Evolutionary conservation across 306 rosid genomes (phyloP).

Genomic region (Ziziphus jujuba): DNA sequence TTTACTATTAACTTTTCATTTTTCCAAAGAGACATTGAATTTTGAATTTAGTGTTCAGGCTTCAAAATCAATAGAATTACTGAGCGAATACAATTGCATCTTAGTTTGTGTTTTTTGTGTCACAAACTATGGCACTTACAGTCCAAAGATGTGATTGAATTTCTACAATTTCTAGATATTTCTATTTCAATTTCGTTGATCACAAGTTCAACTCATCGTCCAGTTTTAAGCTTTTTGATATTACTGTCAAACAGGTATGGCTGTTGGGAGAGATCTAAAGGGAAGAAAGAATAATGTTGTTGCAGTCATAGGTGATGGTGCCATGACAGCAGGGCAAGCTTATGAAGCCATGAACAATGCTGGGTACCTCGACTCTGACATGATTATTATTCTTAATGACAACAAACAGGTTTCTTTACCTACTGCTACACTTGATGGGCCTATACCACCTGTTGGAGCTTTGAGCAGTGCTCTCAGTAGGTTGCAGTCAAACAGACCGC

Average conservation of each 20-base stretch:
- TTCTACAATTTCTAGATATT: background rate
- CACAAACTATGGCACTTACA: too few relatives aligned
- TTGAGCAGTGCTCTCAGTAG: conserved; percentile 96
- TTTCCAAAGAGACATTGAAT: background rate
- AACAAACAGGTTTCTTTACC: conserved; percentile 95
- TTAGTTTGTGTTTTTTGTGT: background rate
- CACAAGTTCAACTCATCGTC: background rate
- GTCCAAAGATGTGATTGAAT: too few relatives aligned
- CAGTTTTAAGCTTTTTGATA: conserved; percentile 27
- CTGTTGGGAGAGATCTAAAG: conserved; percentile 92
- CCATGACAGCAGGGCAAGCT: conserved; percentile 99
- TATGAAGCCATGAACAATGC: conserved; percentile 99
- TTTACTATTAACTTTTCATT: background rate
- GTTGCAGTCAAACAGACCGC: conserved; percentile 88
- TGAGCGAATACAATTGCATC: background rate
- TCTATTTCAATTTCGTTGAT: background rate
- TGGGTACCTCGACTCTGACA: conserved; percentile 93
- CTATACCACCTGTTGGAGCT: conserved; percentile 89
- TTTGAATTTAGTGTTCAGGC: background rate
- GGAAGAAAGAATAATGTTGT: conserved; percentile 72
- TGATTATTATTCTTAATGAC: conserved; percentile 97
- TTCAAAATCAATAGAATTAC: too few relatives aligned
- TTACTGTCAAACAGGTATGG: conserved; percentile 73
- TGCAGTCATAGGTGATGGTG: conserved; percentile 95
- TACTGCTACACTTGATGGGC: conserved; percentile 93